A percentile compares a stretch with the other conserved stretches of the same genome.
Conservation (phyloP, 768 basidiomycete species). For the Tulasnella sp. region DNA sequence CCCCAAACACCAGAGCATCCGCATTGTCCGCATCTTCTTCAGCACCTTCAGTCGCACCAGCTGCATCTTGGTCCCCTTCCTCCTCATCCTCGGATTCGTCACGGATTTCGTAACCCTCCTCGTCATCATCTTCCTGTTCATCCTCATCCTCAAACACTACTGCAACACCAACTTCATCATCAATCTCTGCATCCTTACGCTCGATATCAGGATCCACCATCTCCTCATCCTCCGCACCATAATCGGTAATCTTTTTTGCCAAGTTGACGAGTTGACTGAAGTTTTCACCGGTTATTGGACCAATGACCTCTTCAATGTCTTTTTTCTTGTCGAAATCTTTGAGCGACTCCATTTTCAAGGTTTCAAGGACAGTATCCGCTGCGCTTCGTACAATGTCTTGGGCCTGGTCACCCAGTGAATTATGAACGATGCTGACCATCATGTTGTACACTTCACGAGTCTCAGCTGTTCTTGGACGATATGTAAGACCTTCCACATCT, state of each 20-base stretch:
- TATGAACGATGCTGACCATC: conserved; percentile 71
- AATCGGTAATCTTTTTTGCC: conserved; percentile 94
- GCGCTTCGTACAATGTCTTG: conserved; percentile 93
- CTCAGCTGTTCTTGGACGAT: conserved; percentile 86
- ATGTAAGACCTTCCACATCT: conserved; percentile 83
- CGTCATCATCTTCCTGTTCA: conserved; percentile 70
- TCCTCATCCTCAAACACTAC: conserved; percentile 98
- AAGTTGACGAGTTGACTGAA: conserved; percentile 76
- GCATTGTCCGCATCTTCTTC: conserved; percentile 36
- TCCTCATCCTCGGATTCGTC: conserved; percentile 61
- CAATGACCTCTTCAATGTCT: conserved; percentile 69
- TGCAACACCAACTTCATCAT: conserved; percentile 93
- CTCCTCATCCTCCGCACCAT: conserved; percentile 72
- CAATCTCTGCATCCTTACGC: conserved; percentile 75
- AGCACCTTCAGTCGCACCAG: conserved; percentile 33
- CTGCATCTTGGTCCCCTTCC: conserved; percentile 32
- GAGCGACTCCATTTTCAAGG: conserved; percentile 72
- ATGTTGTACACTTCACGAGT: conserved; percentile 91
- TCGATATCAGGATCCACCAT: conserved; percentile 70
- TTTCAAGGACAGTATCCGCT: conserved; percentile 81
- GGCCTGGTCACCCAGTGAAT: conserved; percentile 80
- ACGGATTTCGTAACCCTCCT: conserved; percentile 77
- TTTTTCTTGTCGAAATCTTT: conserved; percentile 98
- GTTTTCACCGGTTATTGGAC: conserved; percentile 48
- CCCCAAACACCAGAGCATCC: conserved; percentile 71